Conservation (phyloP, 371 early-diverging fungal genomes). For the Cokeromyces recurvatus region DNA sequence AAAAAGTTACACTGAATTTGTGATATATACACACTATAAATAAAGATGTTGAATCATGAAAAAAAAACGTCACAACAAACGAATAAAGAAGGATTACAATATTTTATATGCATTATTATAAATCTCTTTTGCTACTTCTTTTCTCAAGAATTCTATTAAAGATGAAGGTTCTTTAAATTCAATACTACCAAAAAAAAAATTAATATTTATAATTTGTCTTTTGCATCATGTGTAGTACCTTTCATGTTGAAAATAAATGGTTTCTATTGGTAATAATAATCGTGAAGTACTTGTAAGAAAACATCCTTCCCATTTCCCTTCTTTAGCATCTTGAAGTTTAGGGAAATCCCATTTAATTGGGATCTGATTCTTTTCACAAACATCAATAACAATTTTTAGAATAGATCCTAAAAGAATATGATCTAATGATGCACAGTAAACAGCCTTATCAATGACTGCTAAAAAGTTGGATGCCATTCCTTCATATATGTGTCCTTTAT, state of each 20-base stretch:
- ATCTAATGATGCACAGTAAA: conserved; percentile 49
- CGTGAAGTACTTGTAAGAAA: conserved; percentile 62
- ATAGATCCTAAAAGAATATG: conserved; percentile 59
- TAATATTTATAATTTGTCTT: background rate
- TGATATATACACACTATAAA: no score
- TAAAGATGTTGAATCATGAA: no score
- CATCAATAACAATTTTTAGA: conserved; percentile 41
- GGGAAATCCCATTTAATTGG: conserved; percentile 47
- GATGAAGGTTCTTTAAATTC: conserved; percentile 27
- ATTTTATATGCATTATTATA: conserved; percentile 10
- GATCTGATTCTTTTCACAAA: conserved; percentile 48
- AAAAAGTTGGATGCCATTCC: conserved; percentile 66
- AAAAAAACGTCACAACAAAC: no score
- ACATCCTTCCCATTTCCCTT: conserved; percentile 52
- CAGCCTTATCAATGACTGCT: conserved; percentile 21
- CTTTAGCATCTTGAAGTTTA: conserved; percentile 29
- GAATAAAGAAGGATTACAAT: no score
- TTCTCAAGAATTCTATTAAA: conserved; percentile 23
- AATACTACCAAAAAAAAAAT: conserved; percentile 7
- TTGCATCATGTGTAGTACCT: no score
- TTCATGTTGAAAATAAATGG: conserved; percentile 29
- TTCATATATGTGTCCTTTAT: conserved; percentile 48
- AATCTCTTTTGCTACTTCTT: conserved; percentile 30
- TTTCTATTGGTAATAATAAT: conserved; percentile 48
- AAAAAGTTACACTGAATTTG: no score